Conservation (phyloP, 306 rosid species). For the Echinosophora koreensis region DNA sequence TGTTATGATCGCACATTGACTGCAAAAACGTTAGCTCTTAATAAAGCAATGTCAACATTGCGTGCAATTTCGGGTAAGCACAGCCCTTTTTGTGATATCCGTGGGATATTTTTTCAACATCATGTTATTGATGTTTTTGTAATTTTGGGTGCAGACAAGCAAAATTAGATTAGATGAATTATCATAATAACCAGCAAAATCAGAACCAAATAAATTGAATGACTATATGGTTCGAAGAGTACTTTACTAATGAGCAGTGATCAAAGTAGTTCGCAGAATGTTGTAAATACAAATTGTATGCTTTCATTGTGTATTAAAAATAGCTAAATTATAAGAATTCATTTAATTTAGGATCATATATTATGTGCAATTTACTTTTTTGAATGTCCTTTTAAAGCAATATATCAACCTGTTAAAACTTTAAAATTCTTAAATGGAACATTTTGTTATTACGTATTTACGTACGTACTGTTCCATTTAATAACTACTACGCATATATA, state of each 20-base stretch:
- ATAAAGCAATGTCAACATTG: constrained; percentile 23
- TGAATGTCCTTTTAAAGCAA: no score
- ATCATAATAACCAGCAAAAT: not conserved
- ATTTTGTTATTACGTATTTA: no score
- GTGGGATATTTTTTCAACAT: not conserved
- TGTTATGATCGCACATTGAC: not conserved
- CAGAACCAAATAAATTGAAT: not conserved
- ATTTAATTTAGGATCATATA: no score
- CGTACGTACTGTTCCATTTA: no score
- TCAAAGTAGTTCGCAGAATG: no score
- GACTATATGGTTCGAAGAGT: not conserved
- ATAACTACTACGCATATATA: no score
- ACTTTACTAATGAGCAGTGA: no score
- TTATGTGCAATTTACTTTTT: no score
- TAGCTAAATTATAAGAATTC: no score
- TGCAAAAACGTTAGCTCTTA: not conserved
- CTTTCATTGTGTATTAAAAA: no score
- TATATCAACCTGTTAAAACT: no score
- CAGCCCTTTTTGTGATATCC: not conserved
- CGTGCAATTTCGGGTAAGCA: constrained; percentile 39
- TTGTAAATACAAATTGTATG: no score
- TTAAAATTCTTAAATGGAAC: not conserved
- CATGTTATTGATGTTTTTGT: not conserved
- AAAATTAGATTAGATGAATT: not conserved
- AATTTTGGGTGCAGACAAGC: not conserved